Conservation (phyloP, 257 asterid genomes). For the Anisodus tanguticus region DNA sequence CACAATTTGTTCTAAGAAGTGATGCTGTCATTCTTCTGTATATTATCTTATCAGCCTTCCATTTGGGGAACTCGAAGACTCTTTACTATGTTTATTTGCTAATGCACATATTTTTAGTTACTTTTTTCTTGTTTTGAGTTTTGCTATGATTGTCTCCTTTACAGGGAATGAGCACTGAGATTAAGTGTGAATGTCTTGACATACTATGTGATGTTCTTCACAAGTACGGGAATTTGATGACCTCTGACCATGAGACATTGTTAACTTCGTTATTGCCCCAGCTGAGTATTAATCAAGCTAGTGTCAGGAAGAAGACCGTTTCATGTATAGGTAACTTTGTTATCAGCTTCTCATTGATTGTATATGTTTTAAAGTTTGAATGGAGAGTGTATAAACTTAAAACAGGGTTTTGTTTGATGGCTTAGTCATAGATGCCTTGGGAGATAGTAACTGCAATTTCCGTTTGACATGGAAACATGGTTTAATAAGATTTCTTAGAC, state of each 20-base stretch:
- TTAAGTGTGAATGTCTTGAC: slow-evolving; percentile 97
- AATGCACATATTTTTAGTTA: not conserved
- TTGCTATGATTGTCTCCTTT: slow-evolving; percentile 16
- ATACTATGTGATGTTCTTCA: slow-evolving; percentile 95
- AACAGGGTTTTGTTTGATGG: slow-evolving; percentile 20
- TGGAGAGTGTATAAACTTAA: slow-evolving; percentile 18
- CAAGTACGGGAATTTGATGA: slow-evolving; percentile 90
- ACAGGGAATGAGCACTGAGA: slow-evolving; percentile 87
- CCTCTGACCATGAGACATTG: slow-evolving; percentile 80
- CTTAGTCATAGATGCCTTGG: not conserved
- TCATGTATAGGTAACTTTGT: slow-evolving; percentile 83
- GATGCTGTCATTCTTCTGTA: not conserved
- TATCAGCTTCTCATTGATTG: not conserved
- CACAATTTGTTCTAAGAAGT: not conserved
- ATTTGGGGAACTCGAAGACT: not conserved
- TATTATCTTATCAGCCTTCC: slow-evolving; percentile 10
- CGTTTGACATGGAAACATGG: not conserved
- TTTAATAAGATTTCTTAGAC: not conserved
- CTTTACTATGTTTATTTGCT: slow-evolving; percentile 10
- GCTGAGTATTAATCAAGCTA: slow-evolving; percentile 89
- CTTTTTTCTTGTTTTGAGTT: not conserved
- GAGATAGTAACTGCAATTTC: not conserved
- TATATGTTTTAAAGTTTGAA: not conserved
- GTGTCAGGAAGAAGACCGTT: slow-evolving; percentile 92
- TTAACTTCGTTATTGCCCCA: slow-evolving; percentile 79